Conservation (phyloP, 805 yeast genomes). For the Lachancea meyersii region DNA sequence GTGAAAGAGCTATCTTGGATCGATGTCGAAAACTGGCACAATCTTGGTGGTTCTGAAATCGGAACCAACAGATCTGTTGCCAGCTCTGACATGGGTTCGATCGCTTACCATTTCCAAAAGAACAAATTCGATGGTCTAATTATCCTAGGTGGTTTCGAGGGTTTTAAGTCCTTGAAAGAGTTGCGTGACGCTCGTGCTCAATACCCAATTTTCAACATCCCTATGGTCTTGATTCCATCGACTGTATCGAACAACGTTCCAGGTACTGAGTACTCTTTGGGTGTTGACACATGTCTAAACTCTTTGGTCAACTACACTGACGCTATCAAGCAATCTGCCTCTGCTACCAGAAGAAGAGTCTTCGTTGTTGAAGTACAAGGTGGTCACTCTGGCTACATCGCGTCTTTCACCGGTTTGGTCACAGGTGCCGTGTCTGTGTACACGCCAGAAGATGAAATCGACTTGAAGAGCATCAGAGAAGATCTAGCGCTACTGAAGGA, state of each 20-base stretch:
- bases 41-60: slow-evolving; percentile 89
- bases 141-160: slow-evolving; percentile 95
- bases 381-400: slow-evolving; percentile 92
- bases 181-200: slow-evolving; percentile 66
- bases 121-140: slow-evolving; percentile 81
- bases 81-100: slow-evolving; percentile 74
- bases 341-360: slow-evolving; percentile 88
- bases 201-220: slow-evolving; percentile 90
- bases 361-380: slow-evolving; percentile 98
- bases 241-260: slow-evolving; percentile 97
- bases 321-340: slow-evolving; percentile 88
- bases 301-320: slow-evolving; percentile 89
- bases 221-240: slow-evolving; percentile 89
- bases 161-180: slow-evolving; percentile 79
- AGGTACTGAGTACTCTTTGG: slow-evolving; percentile 95
- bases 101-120: slow-evolving; percentile 90
- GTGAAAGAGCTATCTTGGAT: slow-evolving; percentile 72
- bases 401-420: slow-evolving; percentile 75
- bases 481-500: slow-evolving; percentile 67
- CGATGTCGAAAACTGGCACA: slow-evolving; percentile 83
- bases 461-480: slow-evolving; percentile 60
- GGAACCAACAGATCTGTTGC: slow-evolving; percentile 94
- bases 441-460: slow-evolving; percentile 79
- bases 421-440: slow-evolving; percentile 90
- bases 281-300: slow-evolving; percentile 93